Percentiles rank a stretch among this genome's conserved stretches.
Conservation (phyloP, 768 basidiomycete genomes). For the Lyophyllum decastes region DNA sequence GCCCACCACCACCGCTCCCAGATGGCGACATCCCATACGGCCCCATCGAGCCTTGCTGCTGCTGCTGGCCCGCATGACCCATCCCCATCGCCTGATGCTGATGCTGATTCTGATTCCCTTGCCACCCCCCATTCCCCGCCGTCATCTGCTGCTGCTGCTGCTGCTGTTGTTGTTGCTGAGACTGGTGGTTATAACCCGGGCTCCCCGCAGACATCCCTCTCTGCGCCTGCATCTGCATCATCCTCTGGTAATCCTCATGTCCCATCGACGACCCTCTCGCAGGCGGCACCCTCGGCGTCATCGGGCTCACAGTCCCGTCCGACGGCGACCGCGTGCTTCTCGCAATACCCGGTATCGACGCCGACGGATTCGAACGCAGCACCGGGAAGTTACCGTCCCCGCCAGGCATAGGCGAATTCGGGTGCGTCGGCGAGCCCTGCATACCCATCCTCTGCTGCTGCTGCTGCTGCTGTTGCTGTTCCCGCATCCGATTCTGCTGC, state of each 20-base stretch:
- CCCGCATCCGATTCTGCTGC: slow-evolving; percentile 21
- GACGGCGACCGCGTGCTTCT: slow-evolving; percentile 77
- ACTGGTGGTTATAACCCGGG: slow-evolving; percentile 36
- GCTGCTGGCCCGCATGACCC: slow-evolving; percentile 21
- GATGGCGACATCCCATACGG: slow-evolving; percentile 45
- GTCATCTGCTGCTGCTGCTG: slow-evolving; percentile 17
- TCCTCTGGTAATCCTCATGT: slow-evolving; percentile 59
- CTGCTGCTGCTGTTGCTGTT: slow-evolving; percentile 11
- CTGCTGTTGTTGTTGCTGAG: no score
- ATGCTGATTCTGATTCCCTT: slow-evolving; percentile 27
- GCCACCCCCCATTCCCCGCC: slow-evolving; percentile 16
- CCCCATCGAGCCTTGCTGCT: slow-evolving; percentile 21
- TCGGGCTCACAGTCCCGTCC: slow-evolving; percentile 53
- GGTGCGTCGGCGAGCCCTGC: slow-evolving; percentile 41
- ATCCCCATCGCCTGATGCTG: slow-evolving; percentile 30
- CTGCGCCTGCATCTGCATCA: slow-evolving; percentile 46
- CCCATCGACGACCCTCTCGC: slow-evolving; percentile 39
- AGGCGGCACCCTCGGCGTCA: slow-evolving; percentile 50
- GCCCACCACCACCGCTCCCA: slow-evolving; percentile 35
- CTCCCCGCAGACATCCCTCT: slow-evolving; percentile 36
- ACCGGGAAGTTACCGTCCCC: slow-evolving; percentile 41
- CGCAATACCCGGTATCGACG: slow-evolving; percentile 70
- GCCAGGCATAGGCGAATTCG: slow-evolving; percentile 45
- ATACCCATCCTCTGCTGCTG: slow-evolving; percentile 13
- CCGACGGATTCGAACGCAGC: slow-evolving; percentile 51